phyloP scores from a whole-genome alignment of 116 monocot species.

The Phalaenopsis hybrid region DNA sequence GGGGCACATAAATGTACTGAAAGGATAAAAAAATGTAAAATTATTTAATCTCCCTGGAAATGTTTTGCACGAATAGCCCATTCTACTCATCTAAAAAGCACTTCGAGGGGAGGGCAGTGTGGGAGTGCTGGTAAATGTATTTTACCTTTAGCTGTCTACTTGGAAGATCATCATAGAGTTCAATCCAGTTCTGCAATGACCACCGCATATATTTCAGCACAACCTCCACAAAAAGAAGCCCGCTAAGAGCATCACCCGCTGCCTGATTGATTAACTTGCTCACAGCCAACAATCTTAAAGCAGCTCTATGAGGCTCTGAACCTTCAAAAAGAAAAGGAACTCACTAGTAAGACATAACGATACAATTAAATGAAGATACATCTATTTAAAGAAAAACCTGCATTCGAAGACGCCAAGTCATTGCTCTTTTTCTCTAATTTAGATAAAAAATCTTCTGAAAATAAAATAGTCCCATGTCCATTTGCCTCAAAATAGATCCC shows the following conservation, averaged over 20 bases:
- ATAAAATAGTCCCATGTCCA: constrained; percentile 86
- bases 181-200: constrained; percentile 71
- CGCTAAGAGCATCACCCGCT: constrained; percentile 90
- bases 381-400: constrained; percentile 30
- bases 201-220: constrained; percentile 67
- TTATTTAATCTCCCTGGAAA: neutral
- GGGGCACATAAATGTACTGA: neutral
- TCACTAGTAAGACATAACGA: neutral
- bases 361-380: neutral
- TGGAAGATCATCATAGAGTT: constrained; percentile 77
- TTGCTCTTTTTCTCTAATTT: constrained; percentile 26
- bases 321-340: constrained; percentile 18
- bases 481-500: constrained; percentile 96
- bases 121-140: neutral
- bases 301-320: constrained; percentile 56
- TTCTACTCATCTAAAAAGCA: neutral
- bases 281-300: constrained; percentile 62
- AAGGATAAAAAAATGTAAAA: neutral
- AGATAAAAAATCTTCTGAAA: constrained; percentile 48
- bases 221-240: constrained; percentile 84
- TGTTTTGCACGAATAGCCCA: neutral
- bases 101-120: neutral
- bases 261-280: constrained; percentile 86
- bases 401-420: constrained; percentile 30
- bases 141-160: constrained; percentile 86